Conservation (phyloP, 305 asterid species). For the Rubia tinctorum region DNA sequence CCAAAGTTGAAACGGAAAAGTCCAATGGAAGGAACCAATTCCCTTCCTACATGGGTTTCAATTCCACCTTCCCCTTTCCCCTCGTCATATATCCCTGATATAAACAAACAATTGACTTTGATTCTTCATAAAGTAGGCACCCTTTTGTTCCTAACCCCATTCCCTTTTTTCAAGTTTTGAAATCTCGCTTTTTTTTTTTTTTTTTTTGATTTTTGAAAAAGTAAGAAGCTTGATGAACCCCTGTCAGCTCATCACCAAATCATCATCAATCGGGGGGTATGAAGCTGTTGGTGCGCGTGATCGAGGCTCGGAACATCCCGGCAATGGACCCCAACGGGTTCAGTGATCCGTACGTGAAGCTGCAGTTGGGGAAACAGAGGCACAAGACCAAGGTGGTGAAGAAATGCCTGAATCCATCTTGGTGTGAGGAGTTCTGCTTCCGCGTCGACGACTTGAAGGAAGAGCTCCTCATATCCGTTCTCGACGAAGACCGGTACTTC, state of each 20-base stretch:
- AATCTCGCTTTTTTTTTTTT: too few relatives aligned
- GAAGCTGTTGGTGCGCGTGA: slow-evolving; percentile 89
- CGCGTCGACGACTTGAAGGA: slow-evolving; percentile 84
- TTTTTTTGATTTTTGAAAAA: background rate
- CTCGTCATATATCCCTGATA: background rate
- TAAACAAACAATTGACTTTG: background rate
- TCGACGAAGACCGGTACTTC: slow-evolving; percentile 90
- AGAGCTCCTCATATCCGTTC: slow-evolving; percentile 64
- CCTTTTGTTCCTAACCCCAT: background rate
- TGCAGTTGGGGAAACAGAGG: slow-evolving; percentile 80
- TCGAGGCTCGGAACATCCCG: slow-evolving; percentile 75
- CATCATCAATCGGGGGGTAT: too few relatives aligned
- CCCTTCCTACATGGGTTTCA: background rate
- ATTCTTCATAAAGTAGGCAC: background rate
- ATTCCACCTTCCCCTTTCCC: background rate
- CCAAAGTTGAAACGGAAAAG: background rate
- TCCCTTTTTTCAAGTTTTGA: background rate
- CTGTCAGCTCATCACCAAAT: background rate
- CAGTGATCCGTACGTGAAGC: slow-evolving; percentile 90
- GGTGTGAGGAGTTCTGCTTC: slow-evolving; percentile 92
- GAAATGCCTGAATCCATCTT: slow-evolving; percentile 82
- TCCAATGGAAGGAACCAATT: background rate
- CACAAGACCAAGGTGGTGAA: slow-evolving; percentile 76
- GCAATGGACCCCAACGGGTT: slow-evolving; percentile 84
- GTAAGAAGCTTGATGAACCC: slow-evolving; percentile 5